These are phyloP conservation scores for Candida hungchunana DNA, from an alignment of 805 yeast genomes.

Conservation along the genomic window DNA sequence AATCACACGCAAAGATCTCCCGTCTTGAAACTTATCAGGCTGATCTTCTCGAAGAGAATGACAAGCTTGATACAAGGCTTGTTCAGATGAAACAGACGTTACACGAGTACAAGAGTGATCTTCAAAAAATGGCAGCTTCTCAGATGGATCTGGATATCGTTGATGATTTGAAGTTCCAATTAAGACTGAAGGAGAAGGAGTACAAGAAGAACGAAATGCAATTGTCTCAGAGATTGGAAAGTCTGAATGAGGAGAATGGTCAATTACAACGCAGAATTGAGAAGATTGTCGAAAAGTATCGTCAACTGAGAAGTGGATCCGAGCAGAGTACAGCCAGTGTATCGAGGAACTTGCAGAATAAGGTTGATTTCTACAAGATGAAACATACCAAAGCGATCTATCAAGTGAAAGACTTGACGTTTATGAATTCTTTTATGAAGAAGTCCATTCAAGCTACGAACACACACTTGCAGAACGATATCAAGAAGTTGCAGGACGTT, in stretches of 20 bases:
- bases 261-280: slow-evolving; percentile 31
- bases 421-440: slow-evolving; percentile 30
- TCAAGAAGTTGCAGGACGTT: slow-evolving; percentile 24
- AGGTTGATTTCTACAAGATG: slow-evolving; percentile 42
- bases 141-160: slow-evolving; percentile 9
- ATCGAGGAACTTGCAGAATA: slow-evolving; percentile 29
- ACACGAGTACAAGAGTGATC: slow-evolving; percentile 24
- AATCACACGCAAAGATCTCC: slow-evolving; percentile 27
- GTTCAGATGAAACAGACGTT: slow-evolving; percentile 31
- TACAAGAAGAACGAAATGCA: slow-evolving; percentile 32
- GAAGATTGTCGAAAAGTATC: slow-evolving; percentile 24
- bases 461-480: slow-evolving; percentile 23
- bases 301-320: slow-evolving; percentile 26
- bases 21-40: slow-evolving; percentile 31
- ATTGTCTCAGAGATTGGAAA: slow-evolving; percentile 25
- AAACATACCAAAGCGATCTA: slow-evolving; percentile 42
- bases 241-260: slow-evolving; percentile 24
- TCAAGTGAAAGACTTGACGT: slow-evolving; percentile 32
- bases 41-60: slow-evolving; percentile 30
- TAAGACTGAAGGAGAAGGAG: slow-evolving; percentile 19
- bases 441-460: slow-evolving; percentile 27
- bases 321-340: slow-evolving; percentile 16
- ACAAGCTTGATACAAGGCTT: slow-evolving; percentile 28
- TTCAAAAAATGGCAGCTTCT: slow-evolving; percentile 13
- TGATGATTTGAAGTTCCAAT: slow-evolving; percentile 14